These are phyloP conservation scores for Fonsecaea erecta DNA, from an alignment of 2,329 filamentous ascomycete species.

Conservation along the genomic window DNA sequence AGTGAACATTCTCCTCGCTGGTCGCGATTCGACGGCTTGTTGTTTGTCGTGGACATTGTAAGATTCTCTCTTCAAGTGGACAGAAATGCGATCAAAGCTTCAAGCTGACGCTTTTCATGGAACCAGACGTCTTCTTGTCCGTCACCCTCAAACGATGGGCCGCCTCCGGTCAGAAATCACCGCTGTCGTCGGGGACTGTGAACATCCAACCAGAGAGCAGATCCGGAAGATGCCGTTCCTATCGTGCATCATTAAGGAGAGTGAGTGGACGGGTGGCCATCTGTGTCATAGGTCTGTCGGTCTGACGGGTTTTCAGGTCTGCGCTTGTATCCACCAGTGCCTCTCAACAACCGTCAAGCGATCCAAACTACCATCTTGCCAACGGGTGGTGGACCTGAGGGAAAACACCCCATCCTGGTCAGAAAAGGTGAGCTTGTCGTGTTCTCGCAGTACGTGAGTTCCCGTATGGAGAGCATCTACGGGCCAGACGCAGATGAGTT, in stretches of 20 bases:
- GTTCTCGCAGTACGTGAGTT: conserved; percentile 45
- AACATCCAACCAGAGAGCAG: conserved; percentile 52
- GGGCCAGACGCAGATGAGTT: conserved; percentile 50
- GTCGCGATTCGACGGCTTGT: conserved; percentile 80
- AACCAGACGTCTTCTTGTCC: conserved; percentile 59
- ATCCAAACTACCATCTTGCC: conserved; percentile 75
- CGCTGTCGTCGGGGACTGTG: background rate
- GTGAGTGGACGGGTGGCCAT: conserved; percentile 15
- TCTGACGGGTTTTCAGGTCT: conserved; percentile 71
- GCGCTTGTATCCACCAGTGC: conserved; percentile 77
- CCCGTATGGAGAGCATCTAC: conserved; percentile 54
- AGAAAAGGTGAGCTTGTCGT: conserved; percentile 47
- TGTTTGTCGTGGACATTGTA: conserved; percentile 82
- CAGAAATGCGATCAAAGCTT: background rate
- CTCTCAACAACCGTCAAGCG: conserved; percentile 75
- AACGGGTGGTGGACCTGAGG: conserved; percentile 59
- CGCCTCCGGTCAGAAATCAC: conserved; percentile 75
- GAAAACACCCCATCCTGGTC: conserved; percentile 50
- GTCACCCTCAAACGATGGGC: conserved; percentile 67
- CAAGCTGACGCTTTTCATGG: conserved; percentile 41
- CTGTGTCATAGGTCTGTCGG: conserved; percentile 3
- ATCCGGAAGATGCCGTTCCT: conserved; percentile 43
- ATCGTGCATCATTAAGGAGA: conserved; percentile 56
- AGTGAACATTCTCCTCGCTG: conserved; percentile 79
- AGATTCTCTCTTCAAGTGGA: conserved; percentile 24